These are phyloP conservation scores for Lachnellula hyalina DNA, from an alignment of 2,329 filamentous ascomycete species.

Conservation along the genomic window DNA sequence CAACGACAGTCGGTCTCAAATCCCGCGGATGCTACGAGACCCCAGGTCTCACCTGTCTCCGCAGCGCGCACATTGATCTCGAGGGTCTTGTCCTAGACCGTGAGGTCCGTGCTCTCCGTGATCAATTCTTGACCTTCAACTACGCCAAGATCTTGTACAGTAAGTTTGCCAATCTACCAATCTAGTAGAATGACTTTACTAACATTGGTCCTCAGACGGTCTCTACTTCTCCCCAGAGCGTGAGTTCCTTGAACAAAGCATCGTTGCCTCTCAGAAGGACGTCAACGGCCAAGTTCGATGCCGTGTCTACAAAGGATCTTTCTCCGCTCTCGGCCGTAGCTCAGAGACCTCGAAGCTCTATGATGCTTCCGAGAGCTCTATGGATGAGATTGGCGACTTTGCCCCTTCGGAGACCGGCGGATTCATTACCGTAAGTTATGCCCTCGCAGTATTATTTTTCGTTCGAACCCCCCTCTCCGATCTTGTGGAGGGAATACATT, in stretches of 20 bases:
- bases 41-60: conserved; percentile 29
- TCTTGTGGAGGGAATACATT: conserved; percentile 14
- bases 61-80: conserved; percentile 44
- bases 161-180: background rate
- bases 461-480: conserved; percentile 30
- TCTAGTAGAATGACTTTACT: background rate
- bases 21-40: conserved; percentile 74
- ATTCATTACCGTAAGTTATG: conserved; percentile 49
- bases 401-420: conserved; percentile 58
- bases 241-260: conserved; percentile 63
- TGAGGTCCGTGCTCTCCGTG: conserved; percentile 62
- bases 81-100: conserved; percentile 65
- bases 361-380: conserved; percentile 57
- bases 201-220: conserved; percentile 36
- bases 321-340: conserved; percentile 54
- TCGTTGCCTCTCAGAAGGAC: conserved; percentile 53
- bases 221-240: conserved; percentile 64
- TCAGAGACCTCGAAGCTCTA: conserved; percentile 66
- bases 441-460: no score
- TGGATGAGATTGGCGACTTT: conserved; percentile 69
- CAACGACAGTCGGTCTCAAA: conserved; percentile 59
- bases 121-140: conserved; percentile 64
- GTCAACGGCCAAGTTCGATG: conserved; percentile 59
- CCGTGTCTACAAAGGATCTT: conserved; percentile 61
- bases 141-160: conserved; percentile 54